Percentiles rank a stretch among this genome's conserved stretches.
These are phyloP conservation scores for Fusarium tjaetaba DNA, from an alignment of 2,329 filamentous ascomycete genomes.

Conservation along the genomic window DNA sequence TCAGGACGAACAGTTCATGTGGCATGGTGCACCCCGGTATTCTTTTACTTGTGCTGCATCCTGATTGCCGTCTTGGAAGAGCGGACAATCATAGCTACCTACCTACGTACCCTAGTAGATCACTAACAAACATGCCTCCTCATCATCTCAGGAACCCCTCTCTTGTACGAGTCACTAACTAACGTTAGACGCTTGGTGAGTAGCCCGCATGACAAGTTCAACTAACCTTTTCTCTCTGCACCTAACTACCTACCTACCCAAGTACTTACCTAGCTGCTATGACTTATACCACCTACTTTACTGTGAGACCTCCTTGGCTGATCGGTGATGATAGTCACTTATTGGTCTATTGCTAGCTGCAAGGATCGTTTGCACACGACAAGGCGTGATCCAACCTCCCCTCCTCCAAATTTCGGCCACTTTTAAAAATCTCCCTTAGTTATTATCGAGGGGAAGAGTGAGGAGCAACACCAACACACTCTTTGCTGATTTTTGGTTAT, in stretches of 20 bases:
- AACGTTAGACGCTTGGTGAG: neutral
- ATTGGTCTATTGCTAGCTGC: constrained; percentile 4
- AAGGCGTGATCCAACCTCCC: constrained; percentile 32
- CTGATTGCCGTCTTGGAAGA: constrained; percentile 6
- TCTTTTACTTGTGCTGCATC: neutral
- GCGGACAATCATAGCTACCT: neutral
- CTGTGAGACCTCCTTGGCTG: neutral
- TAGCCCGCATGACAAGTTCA: constrained; percentile 13
- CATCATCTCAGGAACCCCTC: constrained; percentile 6
- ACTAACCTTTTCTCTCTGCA: constrained; percentile 3
- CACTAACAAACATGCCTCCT: constrained; percentile 19
- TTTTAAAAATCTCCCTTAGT: constrained; percentile 4
- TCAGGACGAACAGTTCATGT: constrained; percentile 4
- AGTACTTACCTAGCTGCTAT: neutral
- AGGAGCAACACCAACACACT: constrained; percentile 2
- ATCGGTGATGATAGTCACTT: constrained; percentile 11
- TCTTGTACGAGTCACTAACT: constrained; percentile 6
- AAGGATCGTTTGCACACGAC: constrained; percentile 32
- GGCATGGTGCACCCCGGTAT: constrained; percentile 12
- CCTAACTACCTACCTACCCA: neutral
- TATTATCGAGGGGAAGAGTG: neutral
- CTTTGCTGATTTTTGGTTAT: neutral
- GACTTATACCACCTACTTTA: neutral
- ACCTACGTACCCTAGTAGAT: neutral
- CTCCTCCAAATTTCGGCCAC: constrained; percentile 15